Percentiles rank a stretch among this genome's conserved stretches.
Conservation (phyloP, 2,329 filamentous ascomycete genomes). For the Apiospora hydei region DNA sequence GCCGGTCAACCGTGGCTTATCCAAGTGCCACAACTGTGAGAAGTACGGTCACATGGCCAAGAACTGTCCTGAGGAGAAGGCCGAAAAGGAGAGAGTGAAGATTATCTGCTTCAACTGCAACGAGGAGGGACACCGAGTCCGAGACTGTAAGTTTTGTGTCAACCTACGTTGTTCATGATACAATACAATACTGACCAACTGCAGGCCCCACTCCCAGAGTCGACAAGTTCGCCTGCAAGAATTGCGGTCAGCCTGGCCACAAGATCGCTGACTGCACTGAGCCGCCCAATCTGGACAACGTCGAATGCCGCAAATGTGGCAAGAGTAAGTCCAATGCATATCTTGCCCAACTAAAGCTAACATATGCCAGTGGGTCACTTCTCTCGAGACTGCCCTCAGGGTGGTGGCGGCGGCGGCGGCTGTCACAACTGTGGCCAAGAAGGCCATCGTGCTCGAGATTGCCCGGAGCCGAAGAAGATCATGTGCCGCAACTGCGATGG, state of each 20-base stretch:
- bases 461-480: constrained; percentile 53
- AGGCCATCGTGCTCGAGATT: constrained; percentile 63
- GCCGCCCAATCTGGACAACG: constrained; percentile 66
- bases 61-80: constrained; percentile 64
- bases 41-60: constrained; percentile 70
- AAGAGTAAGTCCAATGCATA: constrained; percentile 55
- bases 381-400: constrained; percentile 69
- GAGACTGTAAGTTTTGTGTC: constrained; percentile 65
- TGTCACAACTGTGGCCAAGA: constrained; percentile 71
- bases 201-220: constrained; percentile 66
- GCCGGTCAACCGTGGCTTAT: constrained; percentile 63
- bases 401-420: constrained; percentile 55
- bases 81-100: constrained; percentile 53
- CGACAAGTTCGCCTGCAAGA: constrained; percentile 72
- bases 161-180: constrained; percentile 28
- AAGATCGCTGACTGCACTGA: constrained; percentile 60
- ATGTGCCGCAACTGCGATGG: constrained; percentile 68
- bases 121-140: constrained; percentile 68
- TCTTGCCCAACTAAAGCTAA: neutral
- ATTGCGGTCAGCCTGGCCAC: constrained; percentile 67
- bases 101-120: constrained; percentile 72
- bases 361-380: constrained; percentile 63
- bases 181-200: constrained; percentile 29
- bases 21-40: constrained; percentile 69
- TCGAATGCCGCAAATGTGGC: constrained; percentile 72